Percentiles rank a stretch among this genome's conserved stretches.
Conservation (phyloP, 805 yeast species). For the Candida patagonica region DNA sequence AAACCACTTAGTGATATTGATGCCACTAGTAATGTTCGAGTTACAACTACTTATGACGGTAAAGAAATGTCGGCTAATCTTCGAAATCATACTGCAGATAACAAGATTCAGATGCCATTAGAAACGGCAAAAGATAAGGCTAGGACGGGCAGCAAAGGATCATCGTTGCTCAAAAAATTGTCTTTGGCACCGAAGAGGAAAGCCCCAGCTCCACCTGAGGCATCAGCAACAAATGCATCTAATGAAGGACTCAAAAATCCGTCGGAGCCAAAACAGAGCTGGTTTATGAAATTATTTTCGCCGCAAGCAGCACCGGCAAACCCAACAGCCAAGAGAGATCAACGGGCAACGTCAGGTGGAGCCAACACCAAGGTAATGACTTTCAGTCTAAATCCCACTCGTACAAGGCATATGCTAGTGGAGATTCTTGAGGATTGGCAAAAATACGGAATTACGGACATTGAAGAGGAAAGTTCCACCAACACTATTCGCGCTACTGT, state of each 20-base stretch:
- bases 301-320: slow-evolving; percentile 5
- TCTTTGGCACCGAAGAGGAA: slow-evolving; percentile 14
- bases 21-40: slow-evolving; percentile 1
- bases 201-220: slow-evolving; percentile 16
- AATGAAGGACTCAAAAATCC: slow-evolving; percentile 1
- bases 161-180: slow-evolving; percentile 11
- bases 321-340: not conserved
- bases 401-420: slow-evolving; percentile 24
- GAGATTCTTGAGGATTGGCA: slow-evolving; percentile 29
- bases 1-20: not conserved
- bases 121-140: slow-evolving; percentile 3
- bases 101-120: not conserved
- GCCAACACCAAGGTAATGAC: slow-evolving; percentile 19
- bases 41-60: slow-evolving; percentile 1
- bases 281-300: slow-evolving; percentile 29
- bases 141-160: slow-evolving; percentile 9
- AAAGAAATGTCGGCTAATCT: slow-evolving; percentile 3
- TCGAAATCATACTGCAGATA: not conserved
- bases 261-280: slow-evolving; percentile 27
- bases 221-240: slow-evolving; percentile 1
- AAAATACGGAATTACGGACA: slow-evolving; percentile 28
- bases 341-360: slow-evolving; percentile 1
- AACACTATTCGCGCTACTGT: slow-evolving; percentile 26
- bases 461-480: slow-evolving; percentile 20
- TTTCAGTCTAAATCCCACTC: slow-evolving; percentile 20